phyloP scores from a whole-genome alignment of 768 basidiomycete species.

The Lactarius akahatsu region DNA sequence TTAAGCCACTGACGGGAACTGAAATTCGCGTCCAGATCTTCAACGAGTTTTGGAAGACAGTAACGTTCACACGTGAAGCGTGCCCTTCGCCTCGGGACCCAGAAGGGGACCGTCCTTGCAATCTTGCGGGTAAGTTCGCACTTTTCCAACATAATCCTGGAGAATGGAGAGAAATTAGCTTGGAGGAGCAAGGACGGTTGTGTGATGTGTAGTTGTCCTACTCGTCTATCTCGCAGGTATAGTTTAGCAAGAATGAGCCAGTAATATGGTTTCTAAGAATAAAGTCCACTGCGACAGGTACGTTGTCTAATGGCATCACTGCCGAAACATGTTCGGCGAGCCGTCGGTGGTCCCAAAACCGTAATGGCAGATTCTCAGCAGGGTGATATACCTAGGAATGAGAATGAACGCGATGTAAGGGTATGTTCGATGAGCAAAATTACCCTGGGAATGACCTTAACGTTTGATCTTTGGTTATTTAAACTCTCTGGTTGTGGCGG shows the following conservation, averaged over 20 bases:
- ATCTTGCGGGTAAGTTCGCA: neutral
- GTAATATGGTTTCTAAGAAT: neutral
- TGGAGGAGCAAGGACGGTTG: neutral
- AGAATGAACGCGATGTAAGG: neutral
- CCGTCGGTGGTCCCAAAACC: neutral
- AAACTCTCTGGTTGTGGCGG: neutral
- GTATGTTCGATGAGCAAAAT: neutral
- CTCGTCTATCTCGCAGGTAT: neutral
- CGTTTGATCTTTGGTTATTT: neutral
- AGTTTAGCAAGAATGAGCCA: neutral
- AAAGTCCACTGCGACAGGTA: neutral
- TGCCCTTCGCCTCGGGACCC: neutral
- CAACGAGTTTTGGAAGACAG: neutral
- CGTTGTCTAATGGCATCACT: neutral
- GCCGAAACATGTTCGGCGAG: conserved; percentile 3
- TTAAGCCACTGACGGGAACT: neutral
- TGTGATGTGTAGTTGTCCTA: neutral
- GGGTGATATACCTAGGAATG: neutral
- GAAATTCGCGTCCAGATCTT: neutral
- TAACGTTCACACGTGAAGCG: neutral
- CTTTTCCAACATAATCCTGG: neutral
- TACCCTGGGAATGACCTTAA: neutral
- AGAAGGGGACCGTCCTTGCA: neutral
- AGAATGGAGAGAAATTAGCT: neutral
- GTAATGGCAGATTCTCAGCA: neutral